Evolutionary conservation across 192 early-diverging fungal species (phyloP).

Genomic region (Podila epigama): DNA sequence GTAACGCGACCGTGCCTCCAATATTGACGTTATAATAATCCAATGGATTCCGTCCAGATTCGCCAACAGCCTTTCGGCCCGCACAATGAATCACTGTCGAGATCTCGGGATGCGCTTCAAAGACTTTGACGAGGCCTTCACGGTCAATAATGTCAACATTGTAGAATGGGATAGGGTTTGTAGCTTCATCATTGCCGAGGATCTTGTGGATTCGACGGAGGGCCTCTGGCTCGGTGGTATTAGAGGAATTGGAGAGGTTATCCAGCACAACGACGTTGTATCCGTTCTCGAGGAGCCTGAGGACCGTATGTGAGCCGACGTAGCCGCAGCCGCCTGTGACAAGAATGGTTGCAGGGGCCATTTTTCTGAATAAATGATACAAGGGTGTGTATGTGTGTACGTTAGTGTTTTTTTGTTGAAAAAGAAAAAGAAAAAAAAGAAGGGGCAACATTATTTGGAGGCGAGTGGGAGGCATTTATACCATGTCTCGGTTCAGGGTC

Average conservation of each 20-base stretch:
- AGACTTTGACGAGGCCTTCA: slow-evolving; percentile 71
- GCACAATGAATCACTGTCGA: slow-evolving; percentile 83
- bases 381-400: neutral
- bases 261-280: slow-evolving; percentile 92
- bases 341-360: slow-evolving; percentile 34
- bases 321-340: slow-evolving; percentile 87
- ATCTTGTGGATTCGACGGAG: slow-evolving; percentile 20
- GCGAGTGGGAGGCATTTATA: neutral
- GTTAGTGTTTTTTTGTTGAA: too few relatives aligned
- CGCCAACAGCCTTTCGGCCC: slow-evolving; percentile 88
- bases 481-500: neutral
- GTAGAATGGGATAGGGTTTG: slow-evolving; percentile 72
- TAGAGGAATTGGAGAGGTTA: slow-evolving; percentile 81
- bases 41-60: slow-evolving; percentile 80
- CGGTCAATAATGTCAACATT: slow-evolving; percentile 81
- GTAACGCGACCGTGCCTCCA: slow-evolving; percentile 81
- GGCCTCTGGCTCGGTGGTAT: slow-evolving; percentile 23
- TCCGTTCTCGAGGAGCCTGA: slow-evolving; percentile 75
- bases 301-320: slow-evolving; percentile 91
- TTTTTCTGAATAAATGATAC: neutral
- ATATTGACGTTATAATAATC: slow-evolving; percentile 95
- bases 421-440: neutral
- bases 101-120: slow-evolving; percentile 68
- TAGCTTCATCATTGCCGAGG: slow-evolving; percentile 6
- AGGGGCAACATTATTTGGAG: neutral